Evolutionary conservation across 2,329 filamentous ascomycete genomes (phyloP).

Genomic region (Calonectria hawksworthii): DNA sequence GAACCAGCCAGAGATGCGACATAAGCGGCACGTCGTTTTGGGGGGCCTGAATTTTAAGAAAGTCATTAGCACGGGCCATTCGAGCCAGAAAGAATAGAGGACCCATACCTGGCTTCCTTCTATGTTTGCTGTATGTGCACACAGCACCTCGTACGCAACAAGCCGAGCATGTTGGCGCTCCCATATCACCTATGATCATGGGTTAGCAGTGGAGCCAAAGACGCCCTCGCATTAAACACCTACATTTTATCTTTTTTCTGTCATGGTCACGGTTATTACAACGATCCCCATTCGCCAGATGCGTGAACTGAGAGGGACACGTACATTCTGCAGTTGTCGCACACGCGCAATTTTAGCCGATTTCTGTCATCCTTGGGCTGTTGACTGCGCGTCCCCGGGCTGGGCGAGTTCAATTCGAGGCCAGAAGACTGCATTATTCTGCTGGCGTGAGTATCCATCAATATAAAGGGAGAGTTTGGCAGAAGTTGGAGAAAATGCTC

Average conservation of each 20-base stretch:
- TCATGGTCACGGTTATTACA: neutral
- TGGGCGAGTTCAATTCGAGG: neutral
- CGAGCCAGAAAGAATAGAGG: too few species aligned
- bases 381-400: too few species aligned
- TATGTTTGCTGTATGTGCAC: neutral
- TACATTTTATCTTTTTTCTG: slow-evolving; percentile 3
- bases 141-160: neutral
- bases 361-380: neutral
- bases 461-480: neutral
- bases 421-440: neutral
- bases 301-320: neutral
- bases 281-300: neutral
- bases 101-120: neutral
- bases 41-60: neutral
- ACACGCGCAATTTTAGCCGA: neutral
- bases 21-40: neutral
- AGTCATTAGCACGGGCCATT: neutral
- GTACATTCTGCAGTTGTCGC: neutral
- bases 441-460: too few species aligned
- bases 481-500: neutral
- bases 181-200: neutral
- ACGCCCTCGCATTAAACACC: neutral
- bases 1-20: neutral
- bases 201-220: neutral
- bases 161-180: neutral